Conservation (phyloP, 768 basidiomycete genomes). For the Coprinellus aureogranulatus region DNA sequence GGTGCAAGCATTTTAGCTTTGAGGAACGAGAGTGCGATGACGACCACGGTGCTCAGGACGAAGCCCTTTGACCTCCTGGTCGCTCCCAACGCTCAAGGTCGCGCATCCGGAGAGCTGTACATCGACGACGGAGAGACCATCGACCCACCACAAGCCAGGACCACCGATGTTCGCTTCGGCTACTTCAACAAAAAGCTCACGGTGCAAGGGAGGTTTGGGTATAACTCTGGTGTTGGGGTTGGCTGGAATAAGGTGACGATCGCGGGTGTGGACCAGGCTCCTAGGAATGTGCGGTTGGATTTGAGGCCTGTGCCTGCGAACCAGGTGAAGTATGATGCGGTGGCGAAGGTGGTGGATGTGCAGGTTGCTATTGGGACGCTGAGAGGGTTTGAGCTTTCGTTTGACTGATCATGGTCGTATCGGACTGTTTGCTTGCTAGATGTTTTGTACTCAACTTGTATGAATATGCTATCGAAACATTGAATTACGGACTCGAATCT, state of each 20-base stretch:
- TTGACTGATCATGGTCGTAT: not conserved
- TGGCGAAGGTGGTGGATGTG: constrained; percentile 44
- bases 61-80: constrained; percentile 63
- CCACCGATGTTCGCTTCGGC: constrained; percentile 33
- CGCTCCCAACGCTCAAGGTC: constrained; percentile 53
- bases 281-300: constrained; percentile 29
- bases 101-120: constrained; percentile 54
- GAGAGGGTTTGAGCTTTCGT: constrained; percentile 9
- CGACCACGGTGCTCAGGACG: constrained; percentile 52
- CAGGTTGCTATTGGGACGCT: constrained; percentile 32
- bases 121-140: constrained; percentile 64
- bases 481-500: too few relatives aligned
- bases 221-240: constrained; percentile 29
- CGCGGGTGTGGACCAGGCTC: constrained; percentile 32
- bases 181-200: constrained; percentile 29
- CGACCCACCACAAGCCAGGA: constrained; percentile 15
- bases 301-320: constrained; percentile 23
- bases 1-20: constrained; percentile 61
- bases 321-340: constrained; percentile 32
- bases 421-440: not conserved
- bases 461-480: not conserved
- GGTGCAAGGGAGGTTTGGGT: constrained; percentile 39
- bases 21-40: constrained; percentile 55
- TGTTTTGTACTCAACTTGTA: not conserved
- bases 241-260: constrained; percentile 36